phyloP scores from a whole-genome alignment of 805 yeast species.

The Lipomyces orientalis region DNA sequence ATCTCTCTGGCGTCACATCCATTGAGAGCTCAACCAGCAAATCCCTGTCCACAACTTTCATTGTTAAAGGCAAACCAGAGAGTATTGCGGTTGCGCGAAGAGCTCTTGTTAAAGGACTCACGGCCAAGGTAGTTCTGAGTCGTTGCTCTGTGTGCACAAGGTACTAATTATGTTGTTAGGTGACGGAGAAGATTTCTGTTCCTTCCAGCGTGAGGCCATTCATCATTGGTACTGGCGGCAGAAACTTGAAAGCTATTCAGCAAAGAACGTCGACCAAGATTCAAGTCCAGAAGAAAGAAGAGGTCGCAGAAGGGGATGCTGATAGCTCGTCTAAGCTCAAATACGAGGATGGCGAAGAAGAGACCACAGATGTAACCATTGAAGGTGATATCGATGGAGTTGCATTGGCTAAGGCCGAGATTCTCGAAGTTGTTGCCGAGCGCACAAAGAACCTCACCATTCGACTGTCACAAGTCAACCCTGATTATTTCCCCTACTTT shows the following conservation, averaged over 20 bases:
- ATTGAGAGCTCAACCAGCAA: slow-evolving; percentile 35
- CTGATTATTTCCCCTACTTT: slow-evolving; percentile 43
- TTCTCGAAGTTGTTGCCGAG: slow-evolving; percentile 74
- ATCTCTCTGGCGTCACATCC: slow-evolving; percentile 20
- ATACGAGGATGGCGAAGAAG: slow-evolving; percentile 65
- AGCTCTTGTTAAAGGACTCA: slow-evolving; percentile 73
- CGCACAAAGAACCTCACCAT: slow-evolving; percentile 38
- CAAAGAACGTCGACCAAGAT: slow-evolving; percentile 70
- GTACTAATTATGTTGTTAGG: slow-evolving; percentile 5
- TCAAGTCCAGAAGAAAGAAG: slow-evolving; percentile 58
- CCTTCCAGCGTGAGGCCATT: slow-evolving; percentile 79
- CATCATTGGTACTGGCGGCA: slow-evolving; percentile 88
- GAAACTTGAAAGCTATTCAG: slow-evolving; percentile 76
- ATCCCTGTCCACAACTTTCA: slow-evolving; percentile 63
- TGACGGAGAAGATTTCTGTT: slow-evolving; percentile 59
- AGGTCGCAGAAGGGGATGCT: slow-evolving; percentile 36
- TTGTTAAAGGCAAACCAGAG: slow-evolving; percentile 74
- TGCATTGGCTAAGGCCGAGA: slow-evolving; percentile 69
- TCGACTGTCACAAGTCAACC: slow-evolving; percentile 35
- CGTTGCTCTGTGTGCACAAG: not conserved
- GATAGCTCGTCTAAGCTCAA: slow-evolving; percentile 42
- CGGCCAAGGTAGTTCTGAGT: slow-evolving; percentile 63
- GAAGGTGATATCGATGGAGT: slow-evolving; percentile 89
- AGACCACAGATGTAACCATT: slow-evolving; percentile 64
- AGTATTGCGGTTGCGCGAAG: slow-evolving; percentile 74